These are phyloP conservation scores for Pyrenophora graminea DNA, from an alignment of 2,329 filamentous ascomycete species.

Conservation along the genomic window DNA sequence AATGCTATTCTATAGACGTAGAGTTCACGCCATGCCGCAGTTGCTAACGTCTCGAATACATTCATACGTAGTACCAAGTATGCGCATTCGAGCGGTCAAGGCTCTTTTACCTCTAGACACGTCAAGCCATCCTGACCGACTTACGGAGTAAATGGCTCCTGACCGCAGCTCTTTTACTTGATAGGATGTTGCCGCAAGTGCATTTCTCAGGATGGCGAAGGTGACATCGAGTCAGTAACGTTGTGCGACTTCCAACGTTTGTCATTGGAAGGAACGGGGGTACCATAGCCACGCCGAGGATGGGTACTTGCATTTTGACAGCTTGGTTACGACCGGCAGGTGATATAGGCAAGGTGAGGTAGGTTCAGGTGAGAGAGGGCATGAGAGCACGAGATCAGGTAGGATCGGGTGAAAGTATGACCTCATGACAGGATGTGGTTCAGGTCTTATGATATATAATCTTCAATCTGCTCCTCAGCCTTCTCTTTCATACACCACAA, in stretches of 20 bases:
- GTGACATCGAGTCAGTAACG: constrained; percentile 1
- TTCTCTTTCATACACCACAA: not conserved
- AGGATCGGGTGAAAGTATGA: not conserved
- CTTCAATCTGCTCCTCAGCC: not conserved
- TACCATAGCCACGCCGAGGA: constrained; percentile 21
- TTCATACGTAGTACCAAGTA: constrained; percentile 6
- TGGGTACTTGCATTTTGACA: constrained; percentile 25
- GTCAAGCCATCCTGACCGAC: constrained; percentile 15
- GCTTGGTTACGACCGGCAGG: constrained; percentile 10
- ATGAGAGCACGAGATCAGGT: not conserved
- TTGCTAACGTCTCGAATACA: constrained; percentile 4
- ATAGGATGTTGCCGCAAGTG: constrained; percentile 2
- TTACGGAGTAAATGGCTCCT: constrained; percentile 1
- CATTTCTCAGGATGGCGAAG: constrained; percentile 8
- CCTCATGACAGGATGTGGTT: constrained; percentile 1
- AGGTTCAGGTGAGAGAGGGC: not conserved
- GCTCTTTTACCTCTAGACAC: constrained; percentile 5
- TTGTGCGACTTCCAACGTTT: constrained; percentile 9
- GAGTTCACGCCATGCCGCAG: constrained; percentile 10
- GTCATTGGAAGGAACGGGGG: constrained; percentile 1
- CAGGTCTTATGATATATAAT: constrained; percentile 1
- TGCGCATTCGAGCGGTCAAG: constrained; percentile 11
- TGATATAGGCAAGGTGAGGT: not conserved
- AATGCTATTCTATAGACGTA: constrained; percentile 1
- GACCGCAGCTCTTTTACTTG: not conserved